Evolutionary conservation across 2,329 filamentous ascomycete species (phyloP).

Genomic region (Aspergillus latus): DNA sequence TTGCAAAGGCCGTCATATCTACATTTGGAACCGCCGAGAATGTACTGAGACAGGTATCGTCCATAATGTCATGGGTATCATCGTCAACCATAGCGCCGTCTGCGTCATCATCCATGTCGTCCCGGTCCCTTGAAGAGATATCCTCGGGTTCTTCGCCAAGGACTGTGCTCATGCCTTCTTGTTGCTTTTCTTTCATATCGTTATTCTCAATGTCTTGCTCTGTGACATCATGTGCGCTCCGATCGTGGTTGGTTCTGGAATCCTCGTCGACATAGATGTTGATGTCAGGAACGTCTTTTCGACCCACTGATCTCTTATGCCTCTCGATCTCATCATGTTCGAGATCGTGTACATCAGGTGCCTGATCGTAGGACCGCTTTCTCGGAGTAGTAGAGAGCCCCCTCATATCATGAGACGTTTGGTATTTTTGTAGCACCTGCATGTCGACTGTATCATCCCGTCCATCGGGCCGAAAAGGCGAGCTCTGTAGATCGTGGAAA

Average conservation of each 20-base stretch:
- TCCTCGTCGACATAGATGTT: slow-evolving; percentile 32
- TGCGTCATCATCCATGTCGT: slow-evolving; percentile 21
- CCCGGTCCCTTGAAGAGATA: slow-evolving; percentile 18
- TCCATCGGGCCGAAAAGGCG: slow-evolving; percentile 37
- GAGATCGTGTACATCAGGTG: slow-evolving; percentile 18
- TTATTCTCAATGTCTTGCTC: slow-evolving; percentile 34
- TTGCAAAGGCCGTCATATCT: slow-evolving; percentile 80
- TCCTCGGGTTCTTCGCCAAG: slow-evolving; percentile 28
- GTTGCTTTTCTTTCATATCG: slow-evolving; percentile 38
- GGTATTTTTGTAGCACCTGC: slow-evolving; percentile 22
- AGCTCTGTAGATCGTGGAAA: slow-evolving; percentile 33
- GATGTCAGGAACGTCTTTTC: slow-evolving; percentile 24
- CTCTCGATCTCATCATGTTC: slow-evolving; percentile 20
- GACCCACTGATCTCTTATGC: slow-evolving; percentile 29
- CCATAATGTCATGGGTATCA: slow-evolving; percentile 36
- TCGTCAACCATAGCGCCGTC: slow-evolving; percentile 28
- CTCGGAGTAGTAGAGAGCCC: slow-evolving; percentile 22
- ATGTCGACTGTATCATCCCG: slow-evolving; percentile 37
- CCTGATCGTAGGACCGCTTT: slow-evolving; percentile 26
- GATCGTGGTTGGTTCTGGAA: slow-evolving; percentile 23
- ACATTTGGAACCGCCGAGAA: slow-evolving; percentile 79
- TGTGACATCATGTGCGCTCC: slow-evolving; percentile 13
- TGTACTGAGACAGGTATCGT: slow-evolving; percentile 65
- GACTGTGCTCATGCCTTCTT: slow-evolving; percentile 47
- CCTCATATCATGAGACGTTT: slow-evolving; percentile 12